A percentile compares a stretch with the other conserved stretches of the same genome.
Conservation (phyloP, 2,329 filamentous ascomycete species). For the Penicillium sp. region DNA sequence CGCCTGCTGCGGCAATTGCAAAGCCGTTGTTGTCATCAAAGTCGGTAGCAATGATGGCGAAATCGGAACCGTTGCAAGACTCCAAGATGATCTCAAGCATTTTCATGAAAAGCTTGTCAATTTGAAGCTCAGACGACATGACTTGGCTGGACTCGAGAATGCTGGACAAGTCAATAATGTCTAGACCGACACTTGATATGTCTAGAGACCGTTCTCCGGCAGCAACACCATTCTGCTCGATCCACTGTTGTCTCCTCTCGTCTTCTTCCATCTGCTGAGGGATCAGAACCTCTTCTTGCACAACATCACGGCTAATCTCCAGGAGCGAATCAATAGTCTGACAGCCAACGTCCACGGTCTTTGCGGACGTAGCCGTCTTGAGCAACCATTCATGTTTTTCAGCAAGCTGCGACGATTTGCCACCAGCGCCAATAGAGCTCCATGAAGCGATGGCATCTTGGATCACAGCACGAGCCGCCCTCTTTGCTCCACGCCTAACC, state of each 20-base stretch:
- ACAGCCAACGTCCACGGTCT: slow-evolving; percentile 47
- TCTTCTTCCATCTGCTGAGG: slow-evolving; percentile 32
- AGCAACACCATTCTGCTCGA: slow-evolving; percentile 35
- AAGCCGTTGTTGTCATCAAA: slow-evolving; percentile 51
- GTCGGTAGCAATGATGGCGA: slow-evolving; percentile 54
- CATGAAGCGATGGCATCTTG: slow-evolving; percentile 53
- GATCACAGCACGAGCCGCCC: slow-evolving; percentile 51
- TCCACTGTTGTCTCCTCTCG: slow-evolving; percentile 36
- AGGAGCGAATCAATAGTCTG: slow-evolving; percentile 49
- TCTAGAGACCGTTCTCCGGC: slow-evolving; percentile 34
- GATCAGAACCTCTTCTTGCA: slow-evolving; percentile 24
- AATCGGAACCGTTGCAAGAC: slow-evolving; percentile 52
- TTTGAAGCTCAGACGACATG: slow-evolving; percentile 56
- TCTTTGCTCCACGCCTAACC: slow-evolving; percentile 48
- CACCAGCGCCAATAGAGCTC: slow-evolving; percentile 49
- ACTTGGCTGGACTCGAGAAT: slow-evolving; percentile 59
- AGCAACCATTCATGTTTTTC: slow-evolving; percentile 56
- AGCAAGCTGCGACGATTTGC: slow-evolving; percentile 50
- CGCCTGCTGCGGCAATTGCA: slow-evolving; percentile 53
- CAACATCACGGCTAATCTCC: slow-evolving; percentile 30
- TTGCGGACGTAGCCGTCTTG: slow-evolving; percentile 45
- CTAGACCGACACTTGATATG: slow-evolving; percentile 39
- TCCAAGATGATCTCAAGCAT: slow-evolving; percentile 59
- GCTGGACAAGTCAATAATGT: slow-evolving; percentile 56
- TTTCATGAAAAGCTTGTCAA: slow-evolving; percentile 54